Base-by-base conservation (phyloP, 2,329 filamentous ascomycete species). In the Macrophomina phaseolina region DNA sequence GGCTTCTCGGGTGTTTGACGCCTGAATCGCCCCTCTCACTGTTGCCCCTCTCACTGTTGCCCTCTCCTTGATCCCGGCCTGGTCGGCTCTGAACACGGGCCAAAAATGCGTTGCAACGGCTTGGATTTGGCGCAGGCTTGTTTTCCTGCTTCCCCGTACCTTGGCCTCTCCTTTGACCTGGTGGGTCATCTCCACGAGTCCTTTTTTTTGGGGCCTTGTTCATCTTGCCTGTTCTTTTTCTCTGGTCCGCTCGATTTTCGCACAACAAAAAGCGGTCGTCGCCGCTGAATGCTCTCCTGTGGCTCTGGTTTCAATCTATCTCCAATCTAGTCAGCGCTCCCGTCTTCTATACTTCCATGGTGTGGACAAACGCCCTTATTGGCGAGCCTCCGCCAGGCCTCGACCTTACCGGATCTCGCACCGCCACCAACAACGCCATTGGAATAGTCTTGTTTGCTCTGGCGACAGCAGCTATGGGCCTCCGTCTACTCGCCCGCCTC, bases 341-440 rank as follows among this genome's bases (percentile, higher is more conserved):
- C 8, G 7, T 9, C 48, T 28, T 9, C 48, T 30, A 6, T n/a
- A 30, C 8, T n/a, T 18, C 48, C 23, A 51, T 51, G 48, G 48
- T 51, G 8, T 51, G 48, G 48, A 51, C 48, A 18, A 51, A 51
- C 8, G 48, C 48, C 11, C 48, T 51, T 48, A 68, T 73, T 28
- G 66, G 68, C 32, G 69, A 70, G 40, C 68, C 70, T 14, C 71
- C 72, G 18, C 62, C 69, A 2, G 69, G 68, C 9, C 38, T 73
- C 2, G 69, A 73, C 34, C 60, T 72, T 60, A 69, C 12, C n/a
- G 71, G 73, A 36, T 72, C 71, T 23, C 69, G 71, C 14, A 72
- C 71, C 1, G 64, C 68, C n/a, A 60, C 63, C 12, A 72, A 73
- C 45, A 73, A 72, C 66, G 71, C 70, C 12, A 68, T 73, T 45